Evolutionary conservation across 805 yeast genomes (phyloP), one percentile per base, ranked within the genome.

Genomic region (Hanseniaspora lachancei): DNA sequence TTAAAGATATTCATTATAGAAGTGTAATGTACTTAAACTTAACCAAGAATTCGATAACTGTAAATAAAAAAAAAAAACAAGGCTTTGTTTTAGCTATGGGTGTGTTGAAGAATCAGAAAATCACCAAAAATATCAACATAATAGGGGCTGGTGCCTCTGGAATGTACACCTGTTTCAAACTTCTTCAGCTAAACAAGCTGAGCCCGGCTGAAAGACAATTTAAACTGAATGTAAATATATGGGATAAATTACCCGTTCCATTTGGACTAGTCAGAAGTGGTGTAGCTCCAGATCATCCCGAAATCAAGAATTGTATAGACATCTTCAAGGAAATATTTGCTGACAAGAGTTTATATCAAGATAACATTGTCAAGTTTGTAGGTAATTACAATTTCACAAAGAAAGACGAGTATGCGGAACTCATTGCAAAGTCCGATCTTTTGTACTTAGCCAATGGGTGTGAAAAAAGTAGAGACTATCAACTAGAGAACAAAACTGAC

Each of bases 281-380:
- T 1, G 97, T 93, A n/a, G 97, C 98, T 0, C 99, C 99, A 2
- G 99, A 93, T 69, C 97, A 93, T 68, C 96, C 96, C 0, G 97
- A 93, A 63, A 97, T 93, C 35, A 91, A 89, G 66, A 81, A 81
- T 58, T 85, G 93, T 62, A 77, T 74, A 52, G 73, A 84, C 20
- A 81, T 89, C 53, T 84, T 93, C 64, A 76, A 75, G 10, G 81
- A 82, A 54, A 71, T 74, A 23, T 71, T 72, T 16, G 57, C 65
- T 15, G 60, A 62, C 32, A 62, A 57, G 20, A 15, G 23, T 6
- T 20, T 70, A 64, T 13, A 18, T 9, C n/a, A 15, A 3, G 41
- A 47, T n/a, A 55, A 68, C 13, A 62, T 67, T 1, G 80, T 82
- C 63, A 66, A 72, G 40, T 89, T 84, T 63, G 73, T 76, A 54